These are phyloP conservation scores for Gymnopilus junonius DNA, from an alignment of 768 basidiomycete species.

Conservation along the genomic window DNA sequence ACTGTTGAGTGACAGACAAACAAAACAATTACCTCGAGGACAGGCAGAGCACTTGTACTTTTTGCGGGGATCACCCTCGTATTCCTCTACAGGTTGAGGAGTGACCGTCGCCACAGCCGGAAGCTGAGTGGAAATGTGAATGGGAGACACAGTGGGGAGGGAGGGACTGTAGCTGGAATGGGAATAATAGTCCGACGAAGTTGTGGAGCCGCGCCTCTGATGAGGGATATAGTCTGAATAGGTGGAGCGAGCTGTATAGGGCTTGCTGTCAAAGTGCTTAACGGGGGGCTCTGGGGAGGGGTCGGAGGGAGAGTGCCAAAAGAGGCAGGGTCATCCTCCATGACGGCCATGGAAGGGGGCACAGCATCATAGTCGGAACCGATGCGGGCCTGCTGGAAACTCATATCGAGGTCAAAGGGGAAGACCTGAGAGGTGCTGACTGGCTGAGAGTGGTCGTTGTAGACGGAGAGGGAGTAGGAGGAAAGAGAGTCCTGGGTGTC, in stretches of 20 bases:
- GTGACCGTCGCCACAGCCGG: slow-evolving; percentile 49
- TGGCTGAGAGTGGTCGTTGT: slow-evolving; percentile 57
- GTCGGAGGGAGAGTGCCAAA: slow-evolving; percentile 63
- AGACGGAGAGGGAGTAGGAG: slow-evolving; percentile 70
- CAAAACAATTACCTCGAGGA: slow-evolving; percentile 60
- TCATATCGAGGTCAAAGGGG: slow-evolving; percentile 71
- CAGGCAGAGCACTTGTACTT: slow-evolving; percentile 80
- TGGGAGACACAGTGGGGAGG: slow-evolving; percentile 58
- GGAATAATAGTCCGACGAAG: slow-evolving; percentile 51
- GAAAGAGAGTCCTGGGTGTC: slow-evolving; percentile 79
- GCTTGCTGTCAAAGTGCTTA: slow-evolving; percentile 37
- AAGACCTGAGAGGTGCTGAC: slow-evolving; percentile 50
- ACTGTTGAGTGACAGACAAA: neutral
- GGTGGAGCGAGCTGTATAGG: slow-evolving; percentile 49
- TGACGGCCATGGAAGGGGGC: slow-evolving; percentile 37
- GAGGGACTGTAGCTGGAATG: slow-evolving; percentile 53
- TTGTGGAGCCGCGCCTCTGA: slow-evolving; percentile 49
- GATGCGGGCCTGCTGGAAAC: slow-evolving; percentile 66
- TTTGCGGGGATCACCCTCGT: slow-evolving; percentile 69
- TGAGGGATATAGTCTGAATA: slow-evolving; percentile 68
- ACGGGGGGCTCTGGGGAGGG: slow-evolving; percentile 56
- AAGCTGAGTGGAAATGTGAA: slow-evolving; percentile 56
- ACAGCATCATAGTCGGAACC: slow-evolving; percentile 60
- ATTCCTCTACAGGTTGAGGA: slow-evolving; percentile 49
- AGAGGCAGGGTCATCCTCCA: slow-evolving; percentile 55